Evolutionary conservation across 1,284 basidiomycete species (phyloP).

Genomic region (Trametes sp.): DNA sequence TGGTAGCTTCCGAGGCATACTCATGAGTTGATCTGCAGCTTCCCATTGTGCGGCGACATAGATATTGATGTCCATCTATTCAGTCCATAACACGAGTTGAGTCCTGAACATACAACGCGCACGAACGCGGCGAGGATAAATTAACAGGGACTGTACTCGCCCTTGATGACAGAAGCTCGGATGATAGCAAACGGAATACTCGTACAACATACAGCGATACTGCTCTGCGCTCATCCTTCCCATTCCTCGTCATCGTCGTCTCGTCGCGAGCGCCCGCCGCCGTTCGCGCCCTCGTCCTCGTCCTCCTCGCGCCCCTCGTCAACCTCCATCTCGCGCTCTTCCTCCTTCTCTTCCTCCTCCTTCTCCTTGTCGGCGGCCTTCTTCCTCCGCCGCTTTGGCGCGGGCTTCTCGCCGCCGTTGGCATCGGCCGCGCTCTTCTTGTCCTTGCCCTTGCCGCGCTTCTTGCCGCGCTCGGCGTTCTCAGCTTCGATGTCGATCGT

Average conservation of each 20-base stretch:
- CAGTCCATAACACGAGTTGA: no score
- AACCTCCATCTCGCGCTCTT: conserved; percentile 33
- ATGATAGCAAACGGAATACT: background rate
- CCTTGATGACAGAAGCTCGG: no score
- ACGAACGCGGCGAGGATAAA: background rate
- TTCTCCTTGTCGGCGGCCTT: conserved; percentile 44
- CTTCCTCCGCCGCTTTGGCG: conserved; percentile 39
- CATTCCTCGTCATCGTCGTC: conserved; percentile 31
- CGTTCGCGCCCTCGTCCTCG: conserved; percentile 14
- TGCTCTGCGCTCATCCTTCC: conserved; percentile 8
- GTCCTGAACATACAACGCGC: background rate
- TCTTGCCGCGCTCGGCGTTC: conserved; percentile 60
- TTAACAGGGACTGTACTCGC: no score
- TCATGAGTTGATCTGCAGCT: no score
- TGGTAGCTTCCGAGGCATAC: no score
- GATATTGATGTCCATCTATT: no score
- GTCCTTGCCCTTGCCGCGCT: conserved; percentile 62
- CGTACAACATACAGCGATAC: conserved; percentile 5
- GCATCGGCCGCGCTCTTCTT: conserved; percentile 46
- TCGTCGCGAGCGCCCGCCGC: conserved; percentile 23
- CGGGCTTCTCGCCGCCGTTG: conserved; percentile 41
- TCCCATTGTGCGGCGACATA: no score
- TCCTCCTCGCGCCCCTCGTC: conserved; percentile 27
- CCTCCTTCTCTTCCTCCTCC: conserved; percentile 33
- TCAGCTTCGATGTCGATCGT: conserved; percentile 76